Conservation (phyloP, 2,329 filamentous ascomycete species). For the Ascochyta fabae region DNA sequence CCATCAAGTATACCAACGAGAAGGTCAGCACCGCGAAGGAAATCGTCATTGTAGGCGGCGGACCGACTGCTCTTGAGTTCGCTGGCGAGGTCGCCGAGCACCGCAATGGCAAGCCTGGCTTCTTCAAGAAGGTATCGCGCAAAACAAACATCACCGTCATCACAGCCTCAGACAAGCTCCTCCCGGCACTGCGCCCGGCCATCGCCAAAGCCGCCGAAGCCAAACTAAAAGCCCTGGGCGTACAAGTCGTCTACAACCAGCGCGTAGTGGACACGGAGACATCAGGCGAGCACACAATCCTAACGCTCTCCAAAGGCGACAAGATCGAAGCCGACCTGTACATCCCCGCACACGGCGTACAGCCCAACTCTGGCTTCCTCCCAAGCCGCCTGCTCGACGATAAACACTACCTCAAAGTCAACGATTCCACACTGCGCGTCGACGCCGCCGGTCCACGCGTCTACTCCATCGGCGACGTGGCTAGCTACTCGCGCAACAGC, state of each 20-base stretch:
- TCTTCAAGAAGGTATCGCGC: slow-evolving; percentile 40
- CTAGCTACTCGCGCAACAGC: slow-evolving; percentile 51
- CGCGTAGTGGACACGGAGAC: slow-evolving; percentile 36
- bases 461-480: slow-evolving; percentile 58
- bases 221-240: slow-evolving; percentile 56
- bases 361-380: slow-evolving; percentile 61
- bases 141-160: slow-evolving; percentile 55
- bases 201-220: slow-evolving; percentile 53
- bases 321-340: slow-evolving; percentile 59
- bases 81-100: slow-evolving; percentile 57
- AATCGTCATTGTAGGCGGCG: slow-evolving; percentile 58
- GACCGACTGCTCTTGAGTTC: slow-evolving; percentile 57
- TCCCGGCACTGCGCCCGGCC: slow-evolving; percentile 50
- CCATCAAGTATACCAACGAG: slow-evolving; percentile 47
- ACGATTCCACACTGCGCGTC: slow-evolving; percentile 55
- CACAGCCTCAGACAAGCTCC: slow-evolving; percentile 49
- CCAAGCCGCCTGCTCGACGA: slow-evolving; percentile 55
- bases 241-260: slow-evolving; percentile 53
- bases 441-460: slow-evolving; percentile 54
- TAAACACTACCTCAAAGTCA: slow-evolving; percentile 57
- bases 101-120: slow-evolving; percentile 50
- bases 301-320: slow-evolving; percentile 52
- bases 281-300: slow-evolving; percentile 50
- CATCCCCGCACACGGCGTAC: slow-evolving; percentile 59
- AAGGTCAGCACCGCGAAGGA: slow-evolving; percentile 49